Evolutionary conservation across 169 alveolate genomes (phyloP), one percentile per base, ranked within the genome.

Genomic region (Neospora caninum): DNA sequence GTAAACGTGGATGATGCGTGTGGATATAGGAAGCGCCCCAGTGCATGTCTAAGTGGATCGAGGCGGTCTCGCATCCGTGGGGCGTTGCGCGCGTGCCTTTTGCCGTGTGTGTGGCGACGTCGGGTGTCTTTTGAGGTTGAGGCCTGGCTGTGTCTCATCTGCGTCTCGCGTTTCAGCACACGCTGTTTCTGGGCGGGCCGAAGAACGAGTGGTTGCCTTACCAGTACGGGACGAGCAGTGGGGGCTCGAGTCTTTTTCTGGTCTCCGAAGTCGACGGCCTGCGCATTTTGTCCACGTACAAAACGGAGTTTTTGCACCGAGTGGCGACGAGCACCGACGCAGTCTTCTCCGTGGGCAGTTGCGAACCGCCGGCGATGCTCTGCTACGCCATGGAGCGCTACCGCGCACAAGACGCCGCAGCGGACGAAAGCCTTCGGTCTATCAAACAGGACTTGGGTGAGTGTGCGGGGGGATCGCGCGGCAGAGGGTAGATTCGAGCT

Each of bases 281-380:
- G n/a, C 95, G 95, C 87, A 93, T 96, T 87, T 87, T 95, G 91
- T 92, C 97, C 58, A 93, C 96, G n/a, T 88, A 88, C 64, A 92
- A 93, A 45, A 92, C 92, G 42, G 98, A 97, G 88, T 96, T 94
- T 87, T 58, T 96, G 53, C 96, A 94, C 45, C 67, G 96, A 34
- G 97, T 97, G 29, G 94, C 97, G 53, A 88, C 91, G 54, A 91
- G 93, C 31, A 88, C 96, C 36, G 97, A 97, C 87, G 82, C 91
- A 87, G 96, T 97, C 45, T 96, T 97, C 88, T 95, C 97, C 80
- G 88, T 93, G 36, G 98, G 96, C 31, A 94, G 97, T 88, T 96
- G 97, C 84, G 97, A 96, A 38, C 97, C 98, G 42, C 95, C 98
- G 6, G 98, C 98, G 39, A 96, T 96, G 97, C 97, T 97, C 67